Base-by-base conservation (phyloP, 345 rosid genomes). In the Nasturtium officinale region DNA sequence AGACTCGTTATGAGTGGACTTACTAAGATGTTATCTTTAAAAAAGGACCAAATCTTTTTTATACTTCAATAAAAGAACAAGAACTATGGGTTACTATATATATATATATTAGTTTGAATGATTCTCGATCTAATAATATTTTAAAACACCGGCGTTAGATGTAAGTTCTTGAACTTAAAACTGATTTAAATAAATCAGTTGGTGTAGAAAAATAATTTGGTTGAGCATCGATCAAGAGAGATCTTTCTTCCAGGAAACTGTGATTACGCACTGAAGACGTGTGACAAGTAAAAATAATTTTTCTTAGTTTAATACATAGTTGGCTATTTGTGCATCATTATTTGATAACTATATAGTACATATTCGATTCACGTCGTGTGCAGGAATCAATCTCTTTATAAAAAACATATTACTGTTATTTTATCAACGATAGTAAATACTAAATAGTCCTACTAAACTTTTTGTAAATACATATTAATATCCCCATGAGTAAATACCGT, bases 31-130 rank as follows among this genome's bases (percentile, higher is more conserved):
- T 42, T 9, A 20, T 40, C 9, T 17, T 55, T 8, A 33, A 8
- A 66, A 57, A 67, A 50, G 11, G 51, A 35, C 43, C 16, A 7
- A 4, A 47, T 60, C 9, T 38, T 48, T 48, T 57, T 42, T 28
- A 5, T 38, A 56, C 43, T 59, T 50, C 20, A 23, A 10, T 9
- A 15, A 57, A 18, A 15, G 59, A 38, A 51, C 68, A 59, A 28
- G 5, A 21, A 16, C 1, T 16, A 45, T 57, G 6, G 17, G 8
- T 60, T 60, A 67, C 13, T 60, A 15, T 38, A n/a, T n/a, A n/a
- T n/a, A n/a, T n/a, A n/a, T n/a, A n/a, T n/a, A 29, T 21, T 42
- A 62, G 65, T 61, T 68, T 76, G 70, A 76, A 76, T 69, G 71
- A 46, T 76, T 69, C 75, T 46, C 9, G 28, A 46, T 69, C 51